Base-by-base conservation (phyloP, 2,329 filamentous ascomycete species). In the Berkeleyomyces rouxiae region DNA sequence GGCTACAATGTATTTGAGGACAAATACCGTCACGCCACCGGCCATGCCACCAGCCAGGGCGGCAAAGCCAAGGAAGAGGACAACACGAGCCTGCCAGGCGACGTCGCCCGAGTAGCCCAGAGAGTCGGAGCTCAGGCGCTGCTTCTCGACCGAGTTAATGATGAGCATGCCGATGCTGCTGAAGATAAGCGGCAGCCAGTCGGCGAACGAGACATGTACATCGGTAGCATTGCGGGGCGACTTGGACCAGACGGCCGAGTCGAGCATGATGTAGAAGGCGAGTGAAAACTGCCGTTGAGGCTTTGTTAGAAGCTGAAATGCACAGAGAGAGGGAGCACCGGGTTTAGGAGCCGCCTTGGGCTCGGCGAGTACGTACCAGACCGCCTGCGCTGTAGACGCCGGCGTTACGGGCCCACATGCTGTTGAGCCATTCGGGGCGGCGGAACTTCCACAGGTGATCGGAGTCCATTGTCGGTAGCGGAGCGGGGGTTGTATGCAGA, bases 151-250 rank as follows among this genome's bases (percentile, higher is more conserved):
- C 67, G 78, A 82, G 77, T 86, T 86, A 76, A 86, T 86, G 72
- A 86, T 85, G 64, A 86, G 77, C 82, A 86, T 86, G 66, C 84
- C 83, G 66, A 86, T 76, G 66, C 79, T 78, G 67, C 79, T 82
- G 75, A 85, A 86, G 71, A 86, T 79, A 67, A 86, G 78, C 60
- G 83, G 83, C 66, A 86, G 79, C 83, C 83, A 86, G 78, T 86
- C 83, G 72, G 85, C 77, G 69, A 85, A 87, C 67, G 76, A 82
- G 69, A 87, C 77, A 74, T 86, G 83, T 44, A 76, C 68, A 64
- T 81, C 74, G 62, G 81, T 83, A 65, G 76, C 79, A 74, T 86
- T 86, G 67, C 74, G 75, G 65, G 75, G 62, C 10, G 79, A 82
- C 69, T 83, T 81, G 68, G 83, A 85, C 82, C 82, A 86, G 59